Evolutionary conservation across 768 basidiomycete species (phyloP), one percentile per base, ranked within the genome.

Genomic region (Amyloporia xantha): DNA sequence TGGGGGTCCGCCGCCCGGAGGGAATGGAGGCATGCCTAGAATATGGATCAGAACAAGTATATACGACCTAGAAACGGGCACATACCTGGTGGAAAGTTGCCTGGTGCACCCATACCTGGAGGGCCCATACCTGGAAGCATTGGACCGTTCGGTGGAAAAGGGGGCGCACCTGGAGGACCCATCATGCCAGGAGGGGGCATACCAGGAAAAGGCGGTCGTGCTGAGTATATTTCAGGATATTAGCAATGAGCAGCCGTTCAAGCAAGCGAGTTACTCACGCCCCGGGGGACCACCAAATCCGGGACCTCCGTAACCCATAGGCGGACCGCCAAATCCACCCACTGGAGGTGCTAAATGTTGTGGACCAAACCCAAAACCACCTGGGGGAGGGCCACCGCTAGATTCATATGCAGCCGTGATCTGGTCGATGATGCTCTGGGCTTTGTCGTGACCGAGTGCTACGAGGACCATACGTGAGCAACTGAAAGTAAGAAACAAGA

Each of bases 371-470:
- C 86, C 86, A 54, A 91, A 91, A 3, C 90, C 89, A 44, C 89
- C 89, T 10, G 87, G 87, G 55, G 90, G 90, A 35, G 89, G 90
- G 2, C 87, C 87, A 44, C 84, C 83, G 37, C 87, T 82, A 24
- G 77, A 78, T 68, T 98, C 95, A 62, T 95, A 96, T 21, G 88
- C 84, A 19, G 87, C 83, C 30, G 92, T 94, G 67, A 99, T 98
- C 68, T 95, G 91, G 77, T 99, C 95, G 64, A 99, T 98, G 65
- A 98, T 92, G 59, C 72, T 91, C 68, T 99, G 96, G 15, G 95
- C 94, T 67, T 95, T 95, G 77, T 98, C 94, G 68, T 97, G 92
- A 48, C 87, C 87, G 48, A 91, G 79, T 1, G 87, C 87, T 90
- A 58, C 13, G 38, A 41, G 48, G 12, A 55, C 48, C 27, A 26